These are phyloP conservation scores for Hydrangea macrophylla DNA, from an alignment of 148 eudicot species.

Conservation along the genomic window DNA sequence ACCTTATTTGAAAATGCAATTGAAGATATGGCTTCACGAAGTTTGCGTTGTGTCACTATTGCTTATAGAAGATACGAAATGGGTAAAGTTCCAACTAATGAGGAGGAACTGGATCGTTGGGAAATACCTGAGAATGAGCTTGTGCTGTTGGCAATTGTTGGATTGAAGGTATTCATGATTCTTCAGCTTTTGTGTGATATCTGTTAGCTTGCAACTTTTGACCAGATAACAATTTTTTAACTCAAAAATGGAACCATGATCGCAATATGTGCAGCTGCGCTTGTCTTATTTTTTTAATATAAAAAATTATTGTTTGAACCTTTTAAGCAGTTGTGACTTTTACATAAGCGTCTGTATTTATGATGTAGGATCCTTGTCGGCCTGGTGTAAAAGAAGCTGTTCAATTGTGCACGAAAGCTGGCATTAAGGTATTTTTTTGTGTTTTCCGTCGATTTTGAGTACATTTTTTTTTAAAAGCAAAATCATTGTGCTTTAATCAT, in stretches of 20 bases:
- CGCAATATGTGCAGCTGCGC: not conserved
- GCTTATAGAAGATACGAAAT: conserved; percentile 48
- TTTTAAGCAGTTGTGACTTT: not conserved
- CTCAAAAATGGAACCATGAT: not conserved
- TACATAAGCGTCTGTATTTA: not conserved
- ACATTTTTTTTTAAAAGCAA: not conserved
- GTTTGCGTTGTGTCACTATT: conserved; percentile 91
- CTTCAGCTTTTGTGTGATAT: not conserved
- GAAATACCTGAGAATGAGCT: conserved; percentile 59
- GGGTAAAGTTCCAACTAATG: conserved; percentile 54
- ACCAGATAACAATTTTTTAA: not conserved
- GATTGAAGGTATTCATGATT: conserved; percentile 22
- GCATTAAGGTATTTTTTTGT: conserved; percentile 43
- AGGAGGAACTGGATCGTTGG: conserved; percentile 58
- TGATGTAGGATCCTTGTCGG: conserved; percentile 62
- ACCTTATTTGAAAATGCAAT: conserved; percentile 48
- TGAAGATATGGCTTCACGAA: conserved; percentile 72
- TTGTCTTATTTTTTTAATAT: not conserved
- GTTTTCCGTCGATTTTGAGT: not conserved
- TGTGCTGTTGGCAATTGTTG: conserved; percentile 78
- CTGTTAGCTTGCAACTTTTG: not conserved
- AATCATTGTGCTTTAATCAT: not conserved
- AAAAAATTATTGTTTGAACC: not conserved
- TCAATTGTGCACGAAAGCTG: conserved; percentile 51
- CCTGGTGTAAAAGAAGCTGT: conserved; percentile 66